Evolutionary conservation across 306 rosid genomes (phyloP), one percentile per base, ranked within the genome.

Genomic region (Psophocarpus tetragonolobus): DNA sequence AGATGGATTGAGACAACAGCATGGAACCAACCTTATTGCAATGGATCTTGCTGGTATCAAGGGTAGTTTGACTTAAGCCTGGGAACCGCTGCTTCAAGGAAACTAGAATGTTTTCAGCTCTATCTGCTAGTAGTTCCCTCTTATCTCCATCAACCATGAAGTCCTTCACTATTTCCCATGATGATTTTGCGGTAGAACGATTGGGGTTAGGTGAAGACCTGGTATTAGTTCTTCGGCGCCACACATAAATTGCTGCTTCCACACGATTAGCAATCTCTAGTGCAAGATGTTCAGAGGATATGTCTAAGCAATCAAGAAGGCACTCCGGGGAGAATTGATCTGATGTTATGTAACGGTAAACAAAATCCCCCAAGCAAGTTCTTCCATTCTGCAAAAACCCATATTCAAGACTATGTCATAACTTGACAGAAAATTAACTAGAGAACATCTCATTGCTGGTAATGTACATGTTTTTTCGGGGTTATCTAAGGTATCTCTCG

Each of bases 121-220:
- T 89, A 73, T 95, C 91, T 7, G 97, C 99, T 8, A 95, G 84
- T 39, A 92, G 64, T 76, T 88, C 97, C 75, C 97, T 87, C 90
- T 92, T 95, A 27, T 95, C 97, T 44, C 90, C 97, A 80, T 91
- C 97, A 17, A 79, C 84, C 93, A 95, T 87, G 24, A 95, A 88
- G 74, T 92, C 99, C 90, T 88, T 95, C 54, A 95, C 92, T 60
- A 92, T 85, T 77, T 87, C 93, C 99, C 99, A 95, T 12, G 99
- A 95, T 4, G 97, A 91, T 88, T 91, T 94, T 58, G 98, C 39
- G 17, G 90, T 77, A 57, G 97, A 86, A 51, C 96, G 99, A 68
- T 76, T 90, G 0, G 92, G 88, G 54, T 73, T 80, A 39, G 84
- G 83, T 8, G 79, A 83, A 6, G 90, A 80, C 64, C 79, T 91